These are phyloP conservation scores for Euptelea pleiosperma DNA, from an alignment of 164 flowering plant genomes.

Conservation along the genomic window DNA sequence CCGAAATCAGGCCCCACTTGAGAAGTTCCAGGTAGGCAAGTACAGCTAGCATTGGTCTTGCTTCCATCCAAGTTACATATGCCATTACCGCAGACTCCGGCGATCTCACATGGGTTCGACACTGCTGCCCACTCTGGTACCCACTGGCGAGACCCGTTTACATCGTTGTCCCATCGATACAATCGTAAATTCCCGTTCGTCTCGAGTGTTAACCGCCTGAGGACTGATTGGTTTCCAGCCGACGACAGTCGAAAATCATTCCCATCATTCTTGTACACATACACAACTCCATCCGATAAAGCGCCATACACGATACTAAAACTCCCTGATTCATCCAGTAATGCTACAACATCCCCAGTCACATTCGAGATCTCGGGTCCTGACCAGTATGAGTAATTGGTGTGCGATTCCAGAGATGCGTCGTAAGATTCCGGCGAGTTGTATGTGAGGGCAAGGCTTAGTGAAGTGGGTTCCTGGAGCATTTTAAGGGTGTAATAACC, in stretches of 20 bases:
- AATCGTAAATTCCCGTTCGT: slow-evolving; percentile 65
- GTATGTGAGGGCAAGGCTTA: slow-evolving; percentile 62
- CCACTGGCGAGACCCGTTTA: slow-evolving; percentile 69
- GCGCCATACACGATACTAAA: slow-evolving; percentile 67
- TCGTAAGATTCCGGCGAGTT: slow-evolving; percentile 41
- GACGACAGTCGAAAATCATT: slow-evolving; percentile 44
- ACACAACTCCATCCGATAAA: slow-evolving; percentile 57
- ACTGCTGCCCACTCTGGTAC: slow-evolving; percentile 87
- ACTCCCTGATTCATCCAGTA: slow-evolving; percentile 61
- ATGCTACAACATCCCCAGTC: slow-evolving; percentile 65
- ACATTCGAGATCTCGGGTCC: slow-evolving; percentile 65
- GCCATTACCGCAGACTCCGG: slow-evolving; percentile 86
- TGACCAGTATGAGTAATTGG: slow-evolving; percentile 61
- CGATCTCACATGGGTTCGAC: slow-evolving; percentile 73
- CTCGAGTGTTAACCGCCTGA: slow-evolving; percentile 56
- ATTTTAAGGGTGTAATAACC: slow-evolving; percentile 69
- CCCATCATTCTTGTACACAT: slow-evolving; percentile 64
- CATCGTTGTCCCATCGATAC: slow-evolving; percentile 65
- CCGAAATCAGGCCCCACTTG: slow-evolving; percentile 17
- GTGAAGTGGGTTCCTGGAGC: slow-evolving; percentile 74
- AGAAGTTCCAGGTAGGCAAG: slow-evolving; percentile 53
- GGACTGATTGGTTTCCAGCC: slow-evolving; percentile 24
- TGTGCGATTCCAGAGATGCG: slow-evolving; percentile 19
- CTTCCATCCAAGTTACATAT: slow-evolving; percentile 55
- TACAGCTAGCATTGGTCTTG: slow-evolving; percentile 62